Conservation (phyloP, 257 asterid genomes). For the Solanum ossicruentum region DNA sequence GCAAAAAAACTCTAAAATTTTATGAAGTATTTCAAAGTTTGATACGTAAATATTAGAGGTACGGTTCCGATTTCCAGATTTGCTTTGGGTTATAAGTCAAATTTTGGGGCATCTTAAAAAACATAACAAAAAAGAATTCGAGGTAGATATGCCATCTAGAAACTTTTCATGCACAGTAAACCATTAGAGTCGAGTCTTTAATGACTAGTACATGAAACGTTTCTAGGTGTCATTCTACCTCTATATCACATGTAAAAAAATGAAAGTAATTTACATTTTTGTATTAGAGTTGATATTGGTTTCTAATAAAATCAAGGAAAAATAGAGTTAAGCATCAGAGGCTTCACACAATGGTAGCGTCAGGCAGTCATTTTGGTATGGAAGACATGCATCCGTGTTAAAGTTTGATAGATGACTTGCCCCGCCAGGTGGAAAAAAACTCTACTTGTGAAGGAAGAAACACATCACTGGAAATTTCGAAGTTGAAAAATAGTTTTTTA, state of each 20-base stretch:
- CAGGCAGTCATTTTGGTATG: not conserved
- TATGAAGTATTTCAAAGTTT: not conserved
- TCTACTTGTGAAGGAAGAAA: not conserved
- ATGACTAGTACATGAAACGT: not conserved
- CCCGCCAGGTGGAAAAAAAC: not conserved
- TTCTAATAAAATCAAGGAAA: not conserved
- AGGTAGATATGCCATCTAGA: not conserved
- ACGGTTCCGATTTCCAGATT: not conserved
- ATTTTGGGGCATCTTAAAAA: not conserved
- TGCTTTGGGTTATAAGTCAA: not conserved
- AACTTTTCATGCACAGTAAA: not conserved
- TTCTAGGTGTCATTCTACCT: not conserved
- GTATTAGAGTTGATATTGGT: not conserved
- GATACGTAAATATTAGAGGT: not conserved
- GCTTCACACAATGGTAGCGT: not conserved
- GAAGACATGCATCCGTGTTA: not conserved
- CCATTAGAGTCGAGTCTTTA: not conserved
- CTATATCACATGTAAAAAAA: not conserved
- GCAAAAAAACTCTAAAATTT: not conserved
- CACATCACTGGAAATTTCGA: not conserved
- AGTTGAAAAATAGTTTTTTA: not conserved
- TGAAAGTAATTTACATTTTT: not conserved
- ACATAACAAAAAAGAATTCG: too few species aligned
- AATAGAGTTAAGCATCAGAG: not conserved
- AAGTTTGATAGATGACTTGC: not conserved